Evolutionary conservation across 2,329 filamentous ascomycete species (phyloP).

Genomic region (Beauveria varroae): DNA sequence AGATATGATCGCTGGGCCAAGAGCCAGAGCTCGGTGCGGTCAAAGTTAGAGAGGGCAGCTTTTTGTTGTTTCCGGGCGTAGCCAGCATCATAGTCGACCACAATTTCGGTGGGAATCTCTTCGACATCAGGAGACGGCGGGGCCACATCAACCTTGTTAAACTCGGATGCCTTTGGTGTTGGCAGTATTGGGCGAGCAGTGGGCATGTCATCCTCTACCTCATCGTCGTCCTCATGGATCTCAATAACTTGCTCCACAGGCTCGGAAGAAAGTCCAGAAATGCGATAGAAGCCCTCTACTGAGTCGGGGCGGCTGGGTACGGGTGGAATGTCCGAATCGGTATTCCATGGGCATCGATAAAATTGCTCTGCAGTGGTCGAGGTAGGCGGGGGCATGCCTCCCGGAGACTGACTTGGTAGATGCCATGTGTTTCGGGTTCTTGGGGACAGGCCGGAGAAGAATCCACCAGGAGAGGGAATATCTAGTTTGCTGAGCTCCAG

Average conservation of each 20-base stretch:
- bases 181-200: conserved; percentile 50
- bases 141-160: conserved; percentile 24
- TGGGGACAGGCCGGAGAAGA: conserved; percentile 79
- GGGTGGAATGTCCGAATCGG: conserved; percentile 29
- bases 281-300: conserved; percentile 32
- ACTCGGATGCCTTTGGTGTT: conserved; percentile 24
- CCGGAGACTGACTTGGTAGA: conserved; percentile 45
- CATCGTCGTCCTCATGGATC: conserved; percentile 38
- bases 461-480: conserved; percentile 84
- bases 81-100: conserved; percentile 64
- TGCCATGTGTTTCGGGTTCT: conserved; percentile 78
- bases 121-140: conserved; percentile 41
- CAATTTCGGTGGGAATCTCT: conserved; percentile 56
- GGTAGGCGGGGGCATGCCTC: conserved; percentile 57
- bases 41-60: conserved; percentile 64
- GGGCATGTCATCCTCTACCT: conserved; percentile 53
- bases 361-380: conserved; percentile 90
- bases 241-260: conserved; percentile 64
- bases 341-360: conserved; percentile 75
- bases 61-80: conserved; percentile 69
- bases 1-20: conserved; percentile 73
- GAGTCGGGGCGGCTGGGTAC: conserved; percentile 29
- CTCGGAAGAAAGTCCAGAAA: conserved; percentile 28
- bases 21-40: conserved; percentile 83
- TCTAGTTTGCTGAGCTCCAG: conserved; percentile 74